Conservation (phyloP, 345 rosid species). For the Citrus reticulata region DNA sequence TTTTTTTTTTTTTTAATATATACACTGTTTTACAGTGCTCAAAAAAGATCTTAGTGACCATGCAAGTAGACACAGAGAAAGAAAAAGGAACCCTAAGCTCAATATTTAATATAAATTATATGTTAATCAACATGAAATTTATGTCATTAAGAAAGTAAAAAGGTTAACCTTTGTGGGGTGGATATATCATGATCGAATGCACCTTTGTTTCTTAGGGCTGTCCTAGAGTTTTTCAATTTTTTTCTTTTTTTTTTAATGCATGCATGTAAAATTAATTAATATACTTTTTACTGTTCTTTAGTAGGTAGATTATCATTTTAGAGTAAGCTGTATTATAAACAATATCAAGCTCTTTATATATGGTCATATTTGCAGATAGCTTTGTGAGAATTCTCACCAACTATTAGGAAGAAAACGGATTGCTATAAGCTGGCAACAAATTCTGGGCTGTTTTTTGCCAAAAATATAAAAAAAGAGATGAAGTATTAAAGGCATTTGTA, state of each 20-base stretch:
- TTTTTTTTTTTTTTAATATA: neutral
- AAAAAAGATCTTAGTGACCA: conserved; percentile 23
- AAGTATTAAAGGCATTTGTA: neutral
- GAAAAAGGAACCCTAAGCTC: conserved; percentile 14
- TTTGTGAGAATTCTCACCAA: neutral
- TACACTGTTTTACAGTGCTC: conserved; percentile 15
- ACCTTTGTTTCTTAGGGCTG: conserved; percentile 32
- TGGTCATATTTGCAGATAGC: neutral
- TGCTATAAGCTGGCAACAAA: neutral
- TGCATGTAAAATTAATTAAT: conserved; percentile 15
- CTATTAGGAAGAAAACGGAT: neutral
- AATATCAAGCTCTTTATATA: neutral
- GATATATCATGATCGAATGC: conserved; percentile 35
- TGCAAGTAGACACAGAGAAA: conserved; percentile 24
- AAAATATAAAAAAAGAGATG: neutral
- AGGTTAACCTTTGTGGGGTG: conserved; percentile 36
- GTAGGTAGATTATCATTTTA: conserved; percentile 1
- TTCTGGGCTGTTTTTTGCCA: neutral
- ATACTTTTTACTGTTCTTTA: neutral
- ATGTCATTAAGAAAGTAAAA: conserved; percentile 13
- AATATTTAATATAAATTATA: conserved; percentile 8
- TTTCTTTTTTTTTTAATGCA: neutral
- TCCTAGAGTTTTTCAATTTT: conserved; percentile 2
- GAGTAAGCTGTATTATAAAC: neutral
- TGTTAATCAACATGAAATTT: neutral